Evolutionary conservation across 1,139 yeast genomes (phyloP).

Genomic region (Meyerozyma elateridarum): DNA sequence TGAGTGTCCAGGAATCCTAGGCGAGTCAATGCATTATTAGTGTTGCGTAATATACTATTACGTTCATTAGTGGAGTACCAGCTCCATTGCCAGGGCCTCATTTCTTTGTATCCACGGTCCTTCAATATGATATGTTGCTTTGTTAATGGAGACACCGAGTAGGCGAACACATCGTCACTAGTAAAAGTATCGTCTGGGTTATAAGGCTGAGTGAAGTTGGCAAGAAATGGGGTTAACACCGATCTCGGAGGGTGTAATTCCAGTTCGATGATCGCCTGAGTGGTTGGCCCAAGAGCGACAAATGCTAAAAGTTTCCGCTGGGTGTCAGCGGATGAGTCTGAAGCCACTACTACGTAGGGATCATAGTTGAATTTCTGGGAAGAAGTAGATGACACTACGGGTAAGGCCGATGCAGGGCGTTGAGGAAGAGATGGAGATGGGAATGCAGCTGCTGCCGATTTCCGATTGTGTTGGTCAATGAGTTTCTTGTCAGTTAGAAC

Average conservation of each 20-base stretch:
- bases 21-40: slow-evolving; percentile 38
- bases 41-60: slow-evolving; percentile 27
- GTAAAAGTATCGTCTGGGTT: slow-evolving; percentile 30
- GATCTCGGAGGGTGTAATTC: slow-evolving; percentile 7
- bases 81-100: slow-evolving; percentile 38
- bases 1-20: slow-evolving; percentile 43
- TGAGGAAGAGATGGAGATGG: slow-evolving; percentile 5
- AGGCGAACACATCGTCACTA: slow-evolving; percentile 31
- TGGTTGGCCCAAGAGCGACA: slow-evolving; percentile 15
- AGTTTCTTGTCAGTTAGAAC: slow-evolving; percentile 13
- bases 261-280: slow-evolving; percentile 7
- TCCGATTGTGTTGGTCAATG: slow-evolving; percentile 8
- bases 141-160: slow-evolving; percentile 8
- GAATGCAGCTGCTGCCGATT: slow-evolving; percentile 1
- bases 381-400: too few species aligned
- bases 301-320: slow-evolving; percentile 13
- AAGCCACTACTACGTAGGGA: slow-evolving; percentile 8
- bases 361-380: slow-evolving; percentile 3
- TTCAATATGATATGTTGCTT: slow-evolving; percentile 23
- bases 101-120: slow-evolving; percentile 40
- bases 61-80: slow-evolving; percentile 32
- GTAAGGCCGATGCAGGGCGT: slow-evolving; percentile 4
- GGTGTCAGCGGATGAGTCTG: slow-evolving; percentile 6
- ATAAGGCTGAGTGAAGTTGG: slow-evolving; percentile 26
- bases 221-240: slow-evolving; percentile 9